Percentiles rank a stretch among this genome's conserved stretches.
These are phyloP conservation scores for Toxoplasma gondii DNA, from an alignment of 169 alveolate species.

Conservation along the genomic window DNA sequence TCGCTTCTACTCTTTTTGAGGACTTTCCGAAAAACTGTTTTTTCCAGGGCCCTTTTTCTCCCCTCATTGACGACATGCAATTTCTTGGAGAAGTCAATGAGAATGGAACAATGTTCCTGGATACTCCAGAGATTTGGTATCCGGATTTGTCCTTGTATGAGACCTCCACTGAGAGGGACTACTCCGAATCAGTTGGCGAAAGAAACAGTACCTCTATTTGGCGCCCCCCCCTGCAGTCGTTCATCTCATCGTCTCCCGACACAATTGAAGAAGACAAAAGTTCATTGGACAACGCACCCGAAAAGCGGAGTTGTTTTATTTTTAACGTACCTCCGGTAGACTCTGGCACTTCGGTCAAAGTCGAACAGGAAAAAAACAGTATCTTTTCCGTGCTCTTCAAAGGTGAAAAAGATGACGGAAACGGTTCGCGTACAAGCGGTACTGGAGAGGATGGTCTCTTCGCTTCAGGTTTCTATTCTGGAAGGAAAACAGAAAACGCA, in stretches of 20 bases:
- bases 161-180: not conserved
- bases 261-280: not conserved
- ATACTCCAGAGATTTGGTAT: not conserved
- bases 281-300: not conserved
- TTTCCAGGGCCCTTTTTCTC: not conserved
- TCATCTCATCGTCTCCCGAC: not conserved
- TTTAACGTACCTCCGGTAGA: too few species aligned
- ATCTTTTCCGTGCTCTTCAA: too few species aligned
- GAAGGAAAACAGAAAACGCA: not conserved
- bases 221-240: not conserved
- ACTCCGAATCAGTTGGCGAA: not conserved
- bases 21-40: not conserved
- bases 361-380: too few species aligned
- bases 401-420: too few species aligned
- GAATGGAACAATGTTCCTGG: not conserved
- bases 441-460: not conserved
- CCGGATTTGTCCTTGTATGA: not conserved
- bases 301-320: not conserved
- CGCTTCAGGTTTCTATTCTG: not conserved
- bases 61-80: not conserved
- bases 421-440: not conserved
- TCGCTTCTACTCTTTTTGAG: not conserved
- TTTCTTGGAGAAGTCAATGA: not conserved
- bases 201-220: not conserved
- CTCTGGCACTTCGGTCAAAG: too few species aligned